Base-by-base conservation (phyloP, 2,329 filamentous ascomycete genomes). In the Fusarium sterilihyphosum region DNA sequence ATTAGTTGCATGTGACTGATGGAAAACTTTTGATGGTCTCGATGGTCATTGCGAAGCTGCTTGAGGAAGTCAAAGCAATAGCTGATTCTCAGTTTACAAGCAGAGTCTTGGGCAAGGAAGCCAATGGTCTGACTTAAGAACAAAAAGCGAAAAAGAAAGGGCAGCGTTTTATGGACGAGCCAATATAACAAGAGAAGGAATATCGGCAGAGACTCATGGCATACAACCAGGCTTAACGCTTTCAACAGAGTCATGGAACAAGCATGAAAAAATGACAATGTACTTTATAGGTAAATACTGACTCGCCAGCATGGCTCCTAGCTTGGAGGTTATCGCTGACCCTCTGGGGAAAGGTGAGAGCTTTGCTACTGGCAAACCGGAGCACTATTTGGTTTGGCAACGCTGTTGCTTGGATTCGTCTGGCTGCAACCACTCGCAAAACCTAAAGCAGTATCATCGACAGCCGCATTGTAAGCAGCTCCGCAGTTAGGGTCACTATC, bases 401-500 rank as follows among this genome's bases (percentile, higher is more conserved):
- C 81, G 2, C 43, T 44, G 24, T 75, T 77, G 57, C 31, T 64
- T 4, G 83, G 83, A 62, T 84, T 85, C 1, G 78, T 80, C 67
- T 83, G 80, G 2, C 74, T 73, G 56, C 83, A 85, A 0, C 82
- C 83, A 56, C 76, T 75, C 0, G 76, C 61, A 12, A 75, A 46
- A 4, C 86, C 85, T 2, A 83, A 26, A 1, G 82, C 38, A 3
- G 83, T 86, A 56, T 87, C 86, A 47, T 86, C 85, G 6, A 84
- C 75, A 0, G 86, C 85, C 8, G 83, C 78, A 22, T 80, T 80
- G 67, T 78, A 88, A 1, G 85, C 86, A 6, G 79, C 78, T 38
- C 86, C 86, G 43, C 86, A 87, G 61, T 88, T 88, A 0, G 83
- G 75, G 67, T 88, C 86, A 64, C 86, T 87, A 46, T 4, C 3